Evolutionary conservation across 2,329 filamentous ascomycete species (phyloP).

Genomic region (Monosporascus sp.): DNA sequence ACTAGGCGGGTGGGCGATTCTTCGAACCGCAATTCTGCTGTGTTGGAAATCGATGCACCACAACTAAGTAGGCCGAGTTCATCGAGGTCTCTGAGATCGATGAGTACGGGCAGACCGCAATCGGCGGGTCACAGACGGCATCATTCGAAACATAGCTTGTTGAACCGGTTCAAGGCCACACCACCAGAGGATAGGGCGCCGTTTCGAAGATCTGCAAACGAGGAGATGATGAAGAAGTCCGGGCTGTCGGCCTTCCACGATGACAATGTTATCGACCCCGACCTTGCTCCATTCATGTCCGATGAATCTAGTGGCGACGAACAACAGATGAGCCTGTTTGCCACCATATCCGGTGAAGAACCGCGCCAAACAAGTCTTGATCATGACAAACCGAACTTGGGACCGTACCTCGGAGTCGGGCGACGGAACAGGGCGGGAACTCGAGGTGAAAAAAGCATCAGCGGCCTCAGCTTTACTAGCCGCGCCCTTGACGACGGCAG

Average conservation of each 20-base stretch:
- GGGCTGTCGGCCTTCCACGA: conserved; percentile 90
- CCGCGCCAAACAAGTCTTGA: conserved; percentile 62
- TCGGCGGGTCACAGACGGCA: conserved; percentile 79
- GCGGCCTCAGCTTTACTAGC: conserved; percentile 62
- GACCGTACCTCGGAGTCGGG: conserved; percentile 64
- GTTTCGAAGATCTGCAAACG: conserved; percentile 67
- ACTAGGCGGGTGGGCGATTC: conserved; percentile 65
- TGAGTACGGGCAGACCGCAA: conserved; percentile 62
- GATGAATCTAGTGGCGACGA: conserved; percentile 93
- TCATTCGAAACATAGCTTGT: conserved; percentile 79
- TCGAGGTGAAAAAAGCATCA: conserved; percentile 69
- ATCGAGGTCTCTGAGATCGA: conserved; percentile 78
- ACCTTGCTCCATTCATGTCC: conserved; percentile 91
- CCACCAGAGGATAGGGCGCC: conserved; percentile 76
- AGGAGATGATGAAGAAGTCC: conserved; percentile 60
- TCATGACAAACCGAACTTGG: conserved; percentile 67
- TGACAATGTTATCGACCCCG: conserved; percentile 97
- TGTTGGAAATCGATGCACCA: conserved; percentile 84
- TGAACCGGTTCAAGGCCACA: conserved; percentile 66
- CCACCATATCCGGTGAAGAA: conserved; percentile 63
- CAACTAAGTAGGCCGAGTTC: conserved; percentile 88
- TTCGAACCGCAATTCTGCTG: conserved; percentile 74
- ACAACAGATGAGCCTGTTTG: conserved; percentile 81
- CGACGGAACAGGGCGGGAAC: conserved; percentile 66
- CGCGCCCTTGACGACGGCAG: conserved; percentile 62